Percentiles rank a stretch among this genome's conserved stretches.
Evolutionary conservation across 768 basidiomycete genomes (phyloP).

Genomic region (Porphyrellus cyaneotinctus): DNA sequence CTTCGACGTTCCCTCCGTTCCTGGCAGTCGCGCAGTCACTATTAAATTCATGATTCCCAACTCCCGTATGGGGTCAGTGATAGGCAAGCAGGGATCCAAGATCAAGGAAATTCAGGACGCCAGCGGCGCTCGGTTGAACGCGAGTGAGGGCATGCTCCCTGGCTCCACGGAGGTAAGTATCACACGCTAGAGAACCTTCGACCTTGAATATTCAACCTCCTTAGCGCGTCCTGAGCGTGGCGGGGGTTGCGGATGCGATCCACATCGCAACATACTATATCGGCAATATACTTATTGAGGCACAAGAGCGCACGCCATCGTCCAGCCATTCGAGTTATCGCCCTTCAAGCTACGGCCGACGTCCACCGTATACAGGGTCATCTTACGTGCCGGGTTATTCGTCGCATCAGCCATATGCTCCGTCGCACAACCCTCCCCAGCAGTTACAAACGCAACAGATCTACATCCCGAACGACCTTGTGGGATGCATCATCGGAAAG

Average conservation of each 20-base stretch:
- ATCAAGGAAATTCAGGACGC: constrained; percentile 99
- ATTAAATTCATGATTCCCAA: constrained; percentile 99
- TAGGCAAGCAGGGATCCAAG: constrained; percentile 95
- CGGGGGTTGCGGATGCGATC: constrained; percentile 97
- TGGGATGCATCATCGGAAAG: constrained; percentile 97
- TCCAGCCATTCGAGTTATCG: constrained; percentile 55
- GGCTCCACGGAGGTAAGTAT: constrained; percentile 92
- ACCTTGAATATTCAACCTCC: constrained; percentile 11
- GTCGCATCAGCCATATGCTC: constrained; percentile 41
- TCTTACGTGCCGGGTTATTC: constrained; percentile 71
- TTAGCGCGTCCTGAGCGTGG: constrained; percentile 94
- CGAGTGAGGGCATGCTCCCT: constrained; percentile 96
- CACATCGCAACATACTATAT: constrained; percentile 99
- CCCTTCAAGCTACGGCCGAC: constrained; percentile 56
- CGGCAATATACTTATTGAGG: constrained; percentile 94
- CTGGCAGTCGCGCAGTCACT: constrained; percentile 95
- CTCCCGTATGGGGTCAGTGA: constrained; percentile 98
- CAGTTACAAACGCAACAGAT: constrained; percentile 96
- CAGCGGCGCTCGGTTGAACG: constrained; percentile 92
- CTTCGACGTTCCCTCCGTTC: constrained; percentile 95
- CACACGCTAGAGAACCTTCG: background rate
- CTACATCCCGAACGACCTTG: constrained; percentile 95
- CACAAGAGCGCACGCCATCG: constrained; percentile 79
- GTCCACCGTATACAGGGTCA: constrained; percentile 47
- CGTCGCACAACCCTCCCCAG: constrained; percentile 57